phyloP scores from a whole-genome alignment of 2,329 filamentous ascomycete species.

The Zymoseptoria ardabiliae region DNA sequence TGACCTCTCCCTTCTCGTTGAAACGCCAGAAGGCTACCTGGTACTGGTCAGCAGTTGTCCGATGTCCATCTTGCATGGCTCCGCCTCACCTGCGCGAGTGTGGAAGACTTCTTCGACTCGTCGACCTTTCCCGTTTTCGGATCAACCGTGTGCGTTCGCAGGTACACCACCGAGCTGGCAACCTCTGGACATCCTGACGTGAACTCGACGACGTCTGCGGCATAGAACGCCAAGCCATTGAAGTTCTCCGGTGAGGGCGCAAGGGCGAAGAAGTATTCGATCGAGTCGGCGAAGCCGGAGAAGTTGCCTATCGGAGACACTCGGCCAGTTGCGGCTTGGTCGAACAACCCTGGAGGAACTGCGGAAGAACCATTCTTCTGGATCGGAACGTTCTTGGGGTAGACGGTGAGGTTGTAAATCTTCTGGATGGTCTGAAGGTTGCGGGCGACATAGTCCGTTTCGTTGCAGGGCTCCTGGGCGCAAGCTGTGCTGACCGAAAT shows the following conservation, averaged over 20 bases:
- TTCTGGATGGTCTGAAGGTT: constrained; percentile 33
- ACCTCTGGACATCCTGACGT: constrained; percentile 16
- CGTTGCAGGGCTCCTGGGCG: neutral
- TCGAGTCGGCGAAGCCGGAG: constrained; percentile 35
- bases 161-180: constrained; percentile 16
- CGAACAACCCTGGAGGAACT: constrained; percentile 36
- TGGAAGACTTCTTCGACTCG: constrained; percentile 4
- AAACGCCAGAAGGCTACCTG: constrained; percentile 42
- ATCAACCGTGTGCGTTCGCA: constrained; percentile 9
- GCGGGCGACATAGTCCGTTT: constrained; percentile 13
- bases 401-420: constrained; percentile 38
- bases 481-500: neutral
- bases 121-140: constrained; percentile 9
- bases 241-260: constrained; percentile 27
- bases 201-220: constrained; percentile 20
- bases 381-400: constrained; percentile 34
- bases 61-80: neutral
- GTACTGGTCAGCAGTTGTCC: neutral
- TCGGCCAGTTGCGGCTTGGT: constrained; percentile 32
- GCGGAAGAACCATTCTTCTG: constrained; percentile 28
- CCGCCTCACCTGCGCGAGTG: constrained; percentile 12
- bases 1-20: constrained; percentile 37
- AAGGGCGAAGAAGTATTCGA: constrained; percentile 39
- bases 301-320: constrained; percentile 40
- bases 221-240: constrained; percentile 18